A percentile compares a stretch with the other conserved stretches of the same genome.
Conservation (phyloP, 2,329 filamentous ascomycete species). For the Pseudofabraea citricarpa region DNA sequence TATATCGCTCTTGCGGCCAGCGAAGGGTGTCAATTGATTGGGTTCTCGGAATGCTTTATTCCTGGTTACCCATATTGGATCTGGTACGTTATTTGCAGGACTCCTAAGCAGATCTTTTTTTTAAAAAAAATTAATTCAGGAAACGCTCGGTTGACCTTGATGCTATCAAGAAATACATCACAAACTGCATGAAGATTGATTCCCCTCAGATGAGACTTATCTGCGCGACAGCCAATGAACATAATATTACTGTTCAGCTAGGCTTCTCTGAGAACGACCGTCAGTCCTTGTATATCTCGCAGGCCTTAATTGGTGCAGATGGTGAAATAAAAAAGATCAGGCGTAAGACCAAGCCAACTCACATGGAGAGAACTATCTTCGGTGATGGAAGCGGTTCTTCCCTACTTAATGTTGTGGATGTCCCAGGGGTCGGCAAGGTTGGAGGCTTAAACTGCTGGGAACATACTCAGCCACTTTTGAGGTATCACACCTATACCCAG, state of each 20-base stretch:
- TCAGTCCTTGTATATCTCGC: slow-evolving; percentile 41
- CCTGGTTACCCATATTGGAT: slow-evolving; percentile 21
- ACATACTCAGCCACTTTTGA: slow-evolving; percentile 48
- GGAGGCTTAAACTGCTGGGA: slow-evolving; percentile 20
- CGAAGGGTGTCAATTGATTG: slow-evolving; percentile 48
- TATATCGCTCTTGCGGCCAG: slow-evolving; percentile 51
- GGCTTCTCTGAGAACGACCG: slow-evolving; percentile 45
- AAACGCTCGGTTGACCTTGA: background rate
- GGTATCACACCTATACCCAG: slow-evolving; percentile 40
- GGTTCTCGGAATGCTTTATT: slow-evolving; percentile 50
- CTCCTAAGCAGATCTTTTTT: slow-evolving; percentile 35
- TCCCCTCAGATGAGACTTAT: slow-evolving; percentile 40
- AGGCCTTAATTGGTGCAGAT: slow-evolving; percentile 43
- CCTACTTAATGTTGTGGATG: slow-evolving; percentile 28
- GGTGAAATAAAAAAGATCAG: slow-evolving; percentile 47
- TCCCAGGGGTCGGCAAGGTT: slow-evolving; percentile 13
- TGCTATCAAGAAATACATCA: slow-evolving; percentile 28
- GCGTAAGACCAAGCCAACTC: slow-evolving; percentile 52
- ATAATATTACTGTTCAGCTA: slow-evolving; percentile 40
- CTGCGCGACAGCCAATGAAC: slow-evolving; percentile 33
- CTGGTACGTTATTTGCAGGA: slow-evolving; percentile 28
- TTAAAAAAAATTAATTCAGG: background rate
- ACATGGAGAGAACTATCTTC: slow-evolving; percentile 50
- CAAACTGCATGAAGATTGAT: slow-evolving; percentile 36
- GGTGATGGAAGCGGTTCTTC: slow-evolving; percentile 50